A percentile compares a stretch with the other conserved stretches of the same genome.
Conservation (phyloP, 352 stramenopile species). For the Phytophthora tubulina region DNA sequence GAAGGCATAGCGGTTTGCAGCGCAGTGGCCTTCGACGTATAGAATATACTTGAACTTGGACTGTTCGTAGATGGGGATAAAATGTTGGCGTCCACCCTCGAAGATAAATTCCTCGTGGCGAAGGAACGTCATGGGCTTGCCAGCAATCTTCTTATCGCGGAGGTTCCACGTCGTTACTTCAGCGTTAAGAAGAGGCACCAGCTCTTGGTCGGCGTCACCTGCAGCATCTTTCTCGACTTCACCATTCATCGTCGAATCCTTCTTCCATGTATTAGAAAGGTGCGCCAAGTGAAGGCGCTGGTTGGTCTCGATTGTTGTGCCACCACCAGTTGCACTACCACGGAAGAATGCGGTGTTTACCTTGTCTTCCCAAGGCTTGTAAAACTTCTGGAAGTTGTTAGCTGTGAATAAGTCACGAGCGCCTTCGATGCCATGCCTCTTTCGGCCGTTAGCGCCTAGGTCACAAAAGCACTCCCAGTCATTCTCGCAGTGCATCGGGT, state of each 20-base stretch:
- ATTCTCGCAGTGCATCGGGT: conserved; percentile 77
- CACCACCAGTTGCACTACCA: conserved; percentile 95
- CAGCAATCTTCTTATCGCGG: conserved; percentile 96
- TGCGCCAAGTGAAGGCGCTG: conserved; percentile 94
- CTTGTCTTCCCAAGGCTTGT: conserved; percentile 96
- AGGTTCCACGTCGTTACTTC: conserved; percentile 97
- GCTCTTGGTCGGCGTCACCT: conserved; percentile 33
- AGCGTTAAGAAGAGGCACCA: conserved; percentile 95
- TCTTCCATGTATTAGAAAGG: conserved; percentile 95
- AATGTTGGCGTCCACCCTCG: conserved; percentile 94
- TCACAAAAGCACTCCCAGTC: conserved; percentile 86
- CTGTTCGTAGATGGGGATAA: conserved; percentile 99
- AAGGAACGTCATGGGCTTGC: conserved; percentile 96
- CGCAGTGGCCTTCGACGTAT: conserved; percentile 98
- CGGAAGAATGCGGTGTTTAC: conserved; percentile 98
- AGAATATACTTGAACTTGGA: conserved; percentile 98
- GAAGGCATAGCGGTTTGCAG: conserved; percentile 98
- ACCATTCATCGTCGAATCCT: conserved; percentile 89
- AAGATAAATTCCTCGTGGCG: conserved; percentile 86
- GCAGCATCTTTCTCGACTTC: conserved; percentile 35
- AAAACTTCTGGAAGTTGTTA: conserved; percentile 97
- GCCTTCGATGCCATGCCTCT: conserved; percentile 77
- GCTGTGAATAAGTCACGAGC: conserved; percentile 97
- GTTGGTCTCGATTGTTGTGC: conserved; percentile 97
- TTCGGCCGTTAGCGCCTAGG: conserved; percentile 58